Percentiles rank a stretch among this genome's conserved stretches.
Evolutionary conservation across 2,329 filamentous ascomycete species (phyloP).

Genomic region (Aspergillus melleus): DNA sequence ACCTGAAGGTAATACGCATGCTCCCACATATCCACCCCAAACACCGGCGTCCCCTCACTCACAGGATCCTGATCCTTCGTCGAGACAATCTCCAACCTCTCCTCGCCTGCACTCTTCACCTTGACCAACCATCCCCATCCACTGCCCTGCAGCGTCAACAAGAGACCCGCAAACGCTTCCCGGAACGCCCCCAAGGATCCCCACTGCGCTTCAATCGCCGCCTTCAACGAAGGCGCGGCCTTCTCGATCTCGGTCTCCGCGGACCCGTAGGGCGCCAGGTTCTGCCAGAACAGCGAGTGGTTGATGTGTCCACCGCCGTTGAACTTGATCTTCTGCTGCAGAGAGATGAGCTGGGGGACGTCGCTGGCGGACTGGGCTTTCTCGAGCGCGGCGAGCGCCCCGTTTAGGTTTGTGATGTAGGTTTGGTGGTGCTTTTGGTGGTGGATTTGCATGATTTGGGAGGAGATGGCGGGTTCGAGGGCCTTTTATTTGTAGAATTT

Average conservation of each 20-base stretch:
- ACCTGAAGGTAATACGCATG: slow-evolving; percentile 87
- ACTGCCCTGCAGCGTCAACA: slow-evolving; percentile 75
- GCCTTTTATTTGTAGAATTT: slow-evolving; percentile 66
- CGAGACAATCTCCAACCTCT: slow-evolving; percentile 68
- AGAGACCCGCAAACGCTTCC: slow-evolving; percentile 62
- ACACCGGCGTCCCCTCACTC: slow-evolving; percentile 71
- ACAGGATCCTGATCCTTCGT: slow-evolving; percentile 88
- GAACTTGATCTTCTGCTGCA: slow-evolving; percentile 77
- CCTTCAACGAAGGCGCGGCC: slow-evolving; percentile 58
- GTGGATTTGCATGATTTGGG: slow-evolving; percentile 93
- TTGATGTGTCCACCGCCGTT: slow-evolving; percentile 93
- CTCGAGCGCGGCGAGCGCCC: slow-evolving; percentile 66
- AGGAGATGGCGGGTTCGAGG: slow-evolving; percentile 76
- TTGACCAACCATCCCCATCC: slow-evolving; percentile 78
- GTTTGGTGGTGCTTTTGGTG: slow-evolving; percentile 92
- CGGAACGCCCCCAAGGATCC: slow-evolving; percentile 68
- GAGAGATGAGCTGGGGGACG: slow-evolving; percentile 63
- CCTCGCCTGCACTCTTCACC: slow-evolving; percentile 60
- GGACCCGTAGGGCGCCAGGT: slow-evolving; percentile 64
- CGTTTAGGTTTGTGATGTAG: slow-evolving; percentile 86
- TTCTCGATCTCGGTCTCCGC: slow-evolving; percentile 56
- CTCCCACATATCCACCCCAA: slow-evolving; percentile 91
- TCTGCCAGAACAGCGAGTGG: slow-evolving; percentile 90
- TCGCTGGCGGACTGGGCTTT: slow-evolving; percentile 58
- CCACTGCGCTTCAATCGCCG: slow-evolving; percentile 65